These are phyloP conservation scores for Cyphellophora attinorum DNA, from an alignment of 2,329 filamentous ascomycete species.

Conservation along the genomic window DNA sequence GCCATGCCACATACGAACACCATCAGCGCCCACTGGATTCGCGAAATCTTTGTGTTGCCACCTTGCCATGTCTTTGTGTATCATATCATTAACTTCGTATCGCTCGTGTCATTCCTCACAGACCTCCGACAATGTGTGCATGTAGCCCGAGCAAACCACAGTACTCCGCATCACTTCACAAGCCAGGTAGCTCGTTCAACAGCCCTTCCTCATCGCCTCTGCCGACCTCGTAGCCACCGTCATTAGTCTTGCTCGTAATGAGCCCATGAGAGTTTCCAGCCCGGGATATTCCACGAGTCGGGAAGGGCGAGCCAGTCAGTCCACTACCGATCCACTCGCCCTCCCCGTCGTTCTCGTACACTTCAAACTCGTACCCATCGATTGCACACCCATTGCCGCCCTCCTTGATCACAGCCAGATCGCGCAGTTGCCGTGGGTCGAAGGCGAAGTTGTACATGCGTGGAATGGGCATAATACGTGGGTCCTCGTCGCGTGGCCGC, in stretches of 20 bases:
- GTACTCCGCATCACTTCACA: no score
- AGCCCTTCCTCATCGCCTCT: constrained; percentile 14
- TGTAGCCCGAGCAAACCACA: no score
- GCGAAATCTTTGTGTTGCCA: no score
- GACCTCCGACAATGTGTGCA: no score
- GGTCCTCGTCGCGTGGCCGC: constrained; percentile 13
- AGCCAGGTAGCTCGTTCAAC: constrained; percentile 11
- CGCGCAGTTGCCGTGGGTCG: constrained; percentile 16
- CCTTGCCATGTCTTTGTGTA: no score
- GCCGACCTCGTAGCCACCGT: constrained; percentile 8
- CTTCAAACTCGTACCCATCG: constrained; percentile 12
- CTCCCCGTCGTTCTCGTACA: constrained; percentile 10
- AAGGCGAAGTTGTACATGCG: constrained; percentile 11
- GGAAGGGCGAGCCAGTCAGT: constrained; percentile 5
- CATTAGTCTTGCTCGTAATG: no score
- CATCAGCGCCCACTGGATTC: no score
- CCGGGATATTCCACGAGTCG: constrained; percentile 1
- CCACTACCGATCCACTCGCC: constrained; percentile 17
- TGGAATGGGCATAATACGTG: constrained; percentile 14
- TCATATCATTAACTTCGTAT: no score
- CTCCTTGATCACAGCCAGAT: constrained; percentile 13
- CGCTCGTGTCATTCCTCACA: no score
- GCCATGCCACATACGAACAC: no score
- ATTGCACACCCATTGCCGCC: constrained; percentile 19
- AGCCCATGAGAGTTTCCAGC: constrained; percentile 3